Evolutionary conservation across 352 stramenopile species (phyloP).

Genomic region (Globisporangium takayamanum): DNA sequence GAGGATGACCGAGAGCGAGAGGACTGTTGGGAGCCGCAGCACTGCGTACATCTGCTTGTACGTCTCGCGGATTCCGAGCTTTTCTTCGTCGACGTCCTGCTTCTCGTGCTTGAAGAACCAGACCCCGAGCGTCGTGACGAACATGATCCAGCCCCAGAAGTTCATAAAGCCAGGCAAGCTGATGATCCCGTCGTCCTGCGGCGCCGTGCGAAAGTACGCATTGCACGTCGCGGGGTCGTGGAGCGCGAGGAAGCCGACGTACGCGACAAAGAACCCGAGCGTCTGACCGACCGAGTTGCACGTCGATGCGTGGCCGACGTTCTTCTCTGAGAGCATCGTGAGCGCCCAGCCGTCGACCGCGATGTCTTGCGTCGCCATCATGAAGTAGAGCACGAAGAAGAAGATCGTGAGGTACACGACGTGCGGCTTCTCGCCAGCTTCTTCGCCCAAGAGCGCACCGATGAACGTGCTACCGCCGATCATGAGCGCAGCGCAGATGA

Average conservation of each 20-base stretch:
- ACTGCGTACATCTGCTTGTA: slow-evolving; percentile 89
- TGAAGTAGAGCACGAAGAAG: slow-evolving; percentile 98
- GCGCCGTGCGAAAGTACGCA: slow-evolving; percentile 69
- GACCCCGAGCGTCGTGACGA: slow-evolving; percentile 89
- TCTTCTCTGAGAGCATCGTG: slow-evolving; percentile 97
- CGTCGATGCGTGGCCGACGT: slow-evolving; percentile 93
- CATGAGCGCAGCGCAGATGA: slow-evolving; percentile 95
- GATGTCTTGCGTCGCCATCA: slow-evolving; percentile 99
- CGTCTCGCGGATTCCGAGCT: slow-evolving; percentile 81
- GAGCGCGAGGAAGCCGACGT: slow-evolving; percentile 97
- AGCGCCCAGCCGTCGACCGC: slow-evolving; percentile 99
- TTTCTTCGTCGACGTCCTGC: slow-evolving; percentile 43
- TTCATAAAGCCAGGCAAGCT: slow-evolving; percentile 88
- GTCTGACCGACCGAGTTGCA: slow-evolving; percentile 97
- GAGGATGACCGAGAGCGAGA: slow-evolving; percentile 82
- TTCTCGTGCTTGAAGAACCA: slow-evolving; percentile 91
- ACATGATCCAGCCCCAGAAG: slow-evolving; percentile 93
- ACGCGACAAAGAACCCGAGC: slow-evolving; percentile 96
- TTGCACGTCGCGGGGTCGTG: slow-evolving; percentile 93
- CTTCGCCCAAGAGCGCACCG: slow-evolving; percentile 78
- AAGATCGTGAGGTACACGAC: slow-evolving; percentile 92
- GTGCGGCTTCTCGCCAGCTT: slow-evolving; percentile 74
- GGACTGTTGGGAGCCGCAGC: slow-evolving; percentile 79
- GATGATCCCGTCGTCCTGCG: slow-evolving; percentile 73
- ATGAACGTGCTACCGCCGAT: slow-evolving; percentile 85